Evolutionary conservation across 345 rosid species (phyloP).

Genomic region (Chamaenerion angustifolium): DNA sequence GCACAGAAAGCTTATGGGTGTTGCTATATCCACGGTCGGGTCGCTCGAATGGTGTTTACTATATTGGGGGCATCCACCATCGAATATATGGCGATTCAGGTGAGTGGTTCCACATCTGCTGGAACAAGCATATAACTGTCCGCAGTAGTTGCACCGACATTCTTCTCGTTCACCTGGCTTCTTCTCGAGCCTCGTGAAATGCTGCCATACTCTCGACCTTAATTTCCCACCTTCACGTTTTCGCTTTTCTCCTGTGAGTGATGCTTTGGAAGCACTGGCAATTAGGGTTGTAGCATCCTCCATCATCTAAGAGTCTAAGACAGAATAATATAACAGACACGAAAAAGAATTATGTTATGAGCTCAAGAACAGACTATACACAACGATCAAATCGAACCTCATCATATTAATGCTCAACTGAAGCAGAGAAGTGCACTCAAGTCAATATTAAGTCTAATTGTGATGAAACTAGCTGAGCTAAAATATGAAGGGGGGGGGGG

Average conservation of each 20-base stretch:
- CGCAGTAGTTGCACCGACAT: slow-evolving; percentile 6
- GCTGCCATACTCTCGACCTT: slow-evolving; percentile 6
- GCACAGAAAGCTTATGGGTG: not conserved
- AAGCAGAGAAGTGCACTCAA: no score
- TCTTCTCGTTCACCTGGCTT: slow-evolving; percentile 7
- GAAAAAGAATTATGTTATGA: no score
- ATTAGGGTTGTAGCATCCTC: no score
- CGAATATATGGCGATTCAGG: slow-evolving; percentile 1
- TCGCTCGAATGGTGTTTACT: not conserved
- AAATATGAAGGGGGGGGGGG: no score
- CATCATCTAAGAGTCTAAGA: no score
- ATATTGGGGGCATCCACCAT: slow-evolving; percentile 5
- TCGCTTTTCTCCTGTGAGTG: slow-evolving; percentile 2
- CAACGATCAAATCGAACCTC: no score
- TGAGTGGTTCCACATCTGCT: slow-evolving; percentile 7
- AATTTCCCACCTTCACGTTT: slow-evolving; percentile 4
- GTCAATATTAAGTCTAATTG: no score
- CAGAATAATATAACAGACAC: no score
- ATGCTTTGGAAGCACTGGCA: slow-evolving; percentile 1
- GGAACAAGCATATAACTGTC: slow-evolving; percentile 8
- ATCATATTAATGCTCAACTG: no score
- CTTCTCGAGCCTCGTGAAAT: slow-evolving; percentile 5
- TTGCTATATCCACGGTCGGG: not conserved
- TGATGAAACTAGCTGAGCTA: no score
- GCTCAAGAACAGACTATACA: no score